A percentile compares a stretch with the other conserved stretches of the same genome.
Evolutionary conservation across 2,329 filamentous ascomycete species (phyloP).

Genomic region (Pseudogymnoascus sp.): DNA sequence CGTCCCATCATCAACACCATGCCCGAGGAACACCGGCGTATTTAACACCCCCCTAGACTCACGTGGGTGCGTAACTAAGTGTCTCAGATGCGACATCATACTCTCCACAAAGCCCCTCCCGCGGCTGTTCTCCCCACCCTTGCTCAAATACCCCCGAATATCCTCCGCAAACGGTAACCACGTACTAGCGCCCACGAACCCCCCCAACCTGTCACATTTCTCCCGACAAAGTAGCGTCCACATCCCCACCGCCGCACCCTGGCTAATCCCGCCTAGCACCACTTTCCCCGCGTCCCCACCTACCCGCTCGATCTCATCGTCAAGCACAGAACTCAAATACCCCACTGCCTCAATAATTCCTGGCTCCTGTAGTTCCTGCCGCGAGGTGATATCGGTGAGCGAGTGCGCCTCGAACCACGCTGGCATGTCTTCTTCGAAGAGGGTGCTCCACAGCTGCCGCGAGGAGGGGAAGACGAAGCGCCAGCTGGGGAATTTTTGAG

Average conservation of each 20-base stretch:
- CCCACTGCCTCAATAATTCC: slow-evolving; percentile 37
- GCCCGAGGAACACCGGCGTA: slow-evolving; percentile 39
- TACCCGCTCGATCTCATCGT: slow-evolving; percentile 27
- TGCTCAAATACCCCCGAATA: slow-evolving; percentile 22
- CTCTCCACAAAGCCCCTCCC: not conserved
- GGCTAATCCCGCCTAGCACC: slow-evolving; percentile 44
- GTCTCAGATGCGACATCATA: not conserved
- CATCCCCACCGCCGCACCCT: slow-evolving; percentile 43
- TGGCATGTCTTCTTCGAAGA: slow-evolving; percentile 36
- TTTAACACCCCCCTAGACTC: not conserved
- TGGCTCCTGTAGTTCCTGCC: slow-evolving; percentile 36
- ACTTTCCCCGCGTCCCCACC: slow-evolving; percentile 31
- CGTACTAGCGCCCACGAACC: slow-evolving; percentile 41
- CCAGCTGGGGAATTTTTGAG: slow-evolving; percentile 32
- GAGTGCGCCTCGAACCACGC: slow-evolving; percentile 46
- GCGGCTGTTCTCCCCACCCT: not conserved
- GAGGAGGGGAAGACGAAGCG: slow-evolving; percentile 48
- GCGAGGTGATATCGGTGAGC: slow-evolving; percentile 33
- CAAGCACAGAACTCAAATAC: slow-evolving; percentile 31
- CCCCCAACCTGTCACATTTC: slow-evolving; percentile 27
- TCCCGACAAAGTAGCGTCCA: slow-evolving; percentile 32
- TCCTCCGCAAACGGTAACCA: slow-evolving; percentile 36
- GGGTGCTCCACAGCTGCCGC: slow-evolving; percentile 35
- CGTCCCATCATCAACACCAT: slow-evolving; percentile 37
- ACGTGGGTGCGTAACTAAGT: not conserved